Conservation (phyloP, 75 land plant genomes). For the Selaginella moellendorffii region DNA sequence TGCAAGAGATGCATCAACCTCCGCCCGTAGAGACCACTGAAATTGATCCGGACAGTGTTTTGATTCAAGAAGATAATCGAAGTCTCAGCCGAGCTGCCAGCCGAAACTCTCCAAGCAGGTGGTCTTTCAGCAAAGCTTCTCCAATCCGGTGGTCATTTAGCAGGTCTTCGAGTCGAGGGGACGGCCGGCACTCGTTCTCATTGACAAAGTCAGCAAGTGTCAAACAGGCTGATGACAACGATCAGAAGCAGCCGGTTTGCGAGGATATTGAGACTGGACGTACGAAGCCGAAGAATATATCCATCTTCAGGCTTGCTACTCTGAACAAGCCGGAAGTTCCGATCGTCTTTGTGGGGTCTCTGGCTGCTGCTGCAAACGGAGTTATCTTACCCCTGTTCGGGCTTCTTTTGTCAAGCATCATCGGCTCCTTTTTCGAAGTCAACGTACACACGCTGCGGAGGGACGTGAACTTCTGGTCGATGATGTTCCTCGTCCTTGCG, state of each 20-base stretch:
- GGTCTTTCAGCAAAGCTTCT: slow-evolving; percentile 10
- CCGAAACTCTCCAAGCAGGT: slow-evolving; percentile 2
- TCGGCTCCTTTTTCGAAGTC: slow-evolving; percentile 39
- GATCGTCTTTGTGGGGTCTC: slow-evolving; percentile 21
- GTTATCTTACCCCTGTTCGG: slow-evolving; percentile 45
- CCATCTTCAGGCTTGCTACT: slow-evolving; percentile 32
- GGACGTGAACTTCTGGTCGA: slow-evolving; percentile 46
- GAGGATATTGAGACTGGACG: background rate
- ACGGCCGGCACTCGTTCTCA: slow-evolving; percentile 7
- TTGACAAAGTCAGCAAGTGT: slow-evolving; percentile 2
- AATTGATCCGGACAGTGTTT: slow-evolving; percentile 9
- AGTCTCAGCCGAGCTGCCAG: background rate
- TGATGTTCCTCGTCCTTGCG: slow-evolving; percentile 37
- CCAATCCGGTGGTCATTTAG: slow-evolving; percentile 6
- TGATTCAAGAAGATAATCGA: background rate
- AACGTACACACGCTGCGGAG: slow-evolving; percentile 27
- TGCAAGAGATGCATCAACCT: slow-evolving; percentile 5
- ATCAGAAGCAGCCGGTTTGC: background rate
- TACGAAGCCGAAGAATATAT: background rate
- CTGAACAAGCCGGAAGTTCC: slow-evolving; percentile 60
- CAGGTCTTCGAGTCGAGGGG: background rate
- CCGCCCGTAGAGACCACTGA: background rate
- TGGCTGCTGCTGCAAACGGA: slow-evolving; percentile 40
- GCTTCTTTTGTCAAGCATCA: slow-evolving; percentile 39
- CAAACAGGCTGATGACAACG: background rate